Evolutionary conservation across 2,329 filamentous ascomycete species (phyloP).

Genomic region (Chrysoporthe puriensis): DNA sequence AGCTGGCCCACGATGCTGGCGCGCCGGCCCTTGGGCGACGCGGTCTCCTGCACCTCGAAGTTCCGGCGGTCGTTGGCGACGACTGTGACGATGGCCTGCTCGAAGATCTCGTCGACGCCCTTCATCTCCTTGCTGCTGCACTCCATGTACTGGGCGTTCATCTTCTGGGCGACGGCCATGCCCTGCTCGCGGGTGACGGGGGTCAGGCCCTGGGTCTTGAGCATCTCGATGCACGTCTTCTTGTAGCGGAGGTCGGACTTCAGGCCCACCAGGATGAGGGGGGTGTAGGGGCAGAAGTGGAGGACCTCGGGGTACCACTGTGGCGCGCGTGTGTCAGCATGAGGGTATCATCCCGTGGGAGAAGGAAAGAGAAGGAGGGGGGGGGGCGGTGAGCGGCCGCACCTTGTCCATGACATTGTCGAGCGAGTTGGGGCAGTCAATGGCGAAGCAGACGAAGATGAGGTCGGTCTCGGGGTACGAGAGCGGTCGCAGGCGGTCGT

Average conservation of each 20-base stretch:
- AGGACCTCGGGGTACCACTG: constrained; percentile 99
- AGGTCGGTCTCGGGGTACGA: constrained; percentile 98
- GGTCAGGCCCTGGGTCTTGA: constrained; percentile 95
- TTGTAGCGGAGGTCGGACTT: constrained; percentile 97
- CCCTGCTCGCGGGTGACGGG: constrained; percentile 93
- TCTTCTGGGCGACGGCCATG: constrained; percentile 83
- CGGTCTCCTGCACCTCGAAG: constrained; percentile 51
- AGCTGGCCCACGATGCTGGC: constrained; percentile 40
- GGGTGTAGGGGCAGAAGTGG: constrained; percentile 97
- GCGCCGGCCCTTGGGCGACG: constrained; percentile 36
- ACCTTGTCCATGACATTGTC: constrained; percentile 99
- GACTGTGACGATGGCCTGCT: constrained; percentile 85
- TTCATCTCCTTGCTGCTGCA: constrained; percentile 98
- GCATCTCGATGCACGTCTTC: constrained; percentile 95
- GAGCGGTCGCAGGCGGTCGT: constrained; percentile 91
- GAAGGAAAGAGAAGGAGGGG: background rate
- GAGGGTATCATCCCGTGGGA: background rate
- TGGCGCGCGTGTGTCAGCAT: constrained; percentile 15
- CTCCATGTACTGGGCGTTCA: constrained; percentile 95
- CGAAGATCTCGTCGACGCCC: constrained; percentile 96
- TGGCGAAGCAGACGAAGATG: constrained; percentile 98
- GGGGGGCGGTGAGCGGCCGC: constrained; percentile 38
- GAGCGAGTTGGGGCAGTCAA: constrained; percentile 96
- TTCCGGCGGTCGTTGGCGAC: constrained; percentile 78
- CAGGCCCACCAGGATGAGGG: constrained; percentile 91